Evolutionary conservation across 2,329 filamentous ascomycete species (phyloP).

Genomic region (Aspergillus sp.): DNA sequence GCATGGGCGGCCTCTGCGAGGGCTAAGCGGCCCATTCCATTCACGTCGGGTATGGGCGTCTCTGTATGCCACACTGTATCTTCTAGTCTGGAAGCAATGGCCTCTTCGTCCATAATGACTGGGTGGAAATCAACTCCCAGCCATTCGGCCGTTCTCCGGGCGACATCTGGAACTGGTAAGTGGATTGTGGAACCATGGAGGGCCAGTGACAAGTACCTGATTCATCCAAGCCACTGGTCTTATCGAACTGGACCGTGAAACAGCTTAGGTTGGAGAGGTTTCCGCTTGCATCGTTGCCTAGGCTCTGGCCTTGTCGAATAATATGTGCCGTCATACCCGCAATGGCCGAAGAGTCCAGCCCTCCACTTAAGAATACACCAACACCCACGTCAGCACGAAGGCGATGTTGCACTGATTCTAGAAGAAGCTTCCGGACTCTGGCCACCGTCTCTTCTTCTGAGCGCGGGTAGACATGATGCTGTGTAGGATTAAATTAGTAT

Average conservation of each 20-base stretch:
- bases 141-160: slow-evolving; percentile 51
- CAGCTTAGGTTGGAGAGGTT: slow-evolving; percentile 42
- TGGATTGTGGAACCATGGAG: not conserved
- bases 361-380: slow-evolving; percentile 59
- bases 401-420: slow-evolving; percentile 56
- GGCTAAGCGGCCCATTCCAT: slow-evolving; percentile 55
- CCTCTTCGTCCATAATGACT: slow-evolving; percentile 47
- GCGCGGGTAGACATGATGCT: slow-evolving; percentile 44
- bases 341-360: slow-evolving; percentile 59
- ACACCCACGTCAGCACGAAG: slow-evolving; percentile 60
- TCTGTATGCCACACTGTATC: slow-evolving; percentile 51
- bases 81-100: slow-evolving; percentile 46
- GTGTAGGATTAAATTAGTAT: not conserved
- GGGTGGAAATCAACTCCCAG: slow-evolving; percentile 50
- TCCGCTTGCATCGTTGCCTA: slow-evolving; percentile 49
- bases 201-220: slow-evolving; percentile 34
- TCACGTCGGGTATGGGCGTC: slow-evolving; percentile 52
- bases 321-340: slow-evolving; percentile 59
- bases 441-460: slow-evolving; percentile 54
- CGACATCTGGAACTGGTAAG: slow-evolving; percentile 35
- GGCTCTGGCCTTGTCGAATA: slow-evolving; percentile 46
- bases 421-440: slow-evolving; percentile 51
- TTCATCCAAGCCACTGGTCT: slow-evolving; percentile 54
- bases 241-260: slow-evolving; percentile 58
- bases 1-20: slow-evolving; percentile 50